Conservation (phyloP, 2,329 filamentous ascomycete species). For the Alternaria arbusti region DNA sequence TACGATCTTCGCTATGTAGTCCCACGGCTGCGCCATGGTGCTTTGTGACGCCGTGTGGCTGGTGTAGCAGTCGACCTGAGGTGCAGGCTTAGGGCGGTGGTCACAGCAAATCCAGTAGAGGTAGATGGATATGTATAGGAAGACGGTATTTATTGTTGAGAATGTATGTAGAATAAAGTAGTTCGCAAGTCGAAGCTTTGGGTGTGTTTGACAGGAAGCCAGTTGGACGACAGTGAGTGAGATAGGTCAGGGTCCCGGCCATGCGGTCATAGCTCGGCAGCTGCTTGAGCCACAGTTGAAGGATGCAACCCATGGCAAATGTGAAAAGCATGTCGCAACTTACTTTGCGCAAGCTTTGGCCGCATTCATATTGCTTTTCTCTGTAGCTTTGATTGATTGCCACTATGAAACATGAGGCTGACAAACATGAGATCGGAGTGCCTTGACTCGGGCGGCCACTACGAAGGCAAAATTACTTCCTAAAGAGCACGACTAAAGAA, state of each 20-base stretch:
- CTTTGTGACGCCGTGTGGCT: constrained; percentile 12
- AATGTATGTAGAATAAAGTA: neutral
- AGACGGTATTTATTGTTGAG: neutral
- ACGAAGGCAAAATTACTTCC: neutral
- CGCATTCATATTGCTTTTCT: neutral
- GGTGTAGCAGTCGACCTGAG: neutral
- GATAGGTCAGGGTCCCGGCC: constrained; percentile 12
- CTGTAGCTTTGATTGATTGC: neutral
- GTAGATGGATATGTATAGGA: neutral
- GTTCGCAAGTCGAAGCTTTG: neutral
- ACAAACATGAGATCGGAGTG: neutral
- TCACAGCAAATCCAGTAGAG: neutral
- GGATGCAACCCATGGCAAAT: neutral
- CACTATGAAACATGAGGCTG: neutral
- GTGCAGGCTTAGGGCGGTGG: neutral
- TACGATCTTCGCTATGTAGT: constrained; percentile 98
- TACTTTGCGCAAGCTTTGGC: neutral
- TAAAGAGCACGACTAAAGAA: neutral
- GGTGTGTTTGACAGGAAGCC: constrained; percentile 1
- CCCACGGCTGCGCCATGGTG: constrained; percentile 74
- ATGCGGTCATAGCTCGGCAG: constrained; percentile 28
- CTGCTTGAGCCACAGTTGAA: constrained; percentile 1
- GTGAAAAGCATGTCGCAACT: neutral
- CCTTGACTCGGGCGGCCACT: neutral
- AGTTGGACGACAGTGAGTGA: constrained; percentile 4